Base-by-base conservation (phyloP, 805 yeast genomes). In the Yarrowia osloensis region DNA sequence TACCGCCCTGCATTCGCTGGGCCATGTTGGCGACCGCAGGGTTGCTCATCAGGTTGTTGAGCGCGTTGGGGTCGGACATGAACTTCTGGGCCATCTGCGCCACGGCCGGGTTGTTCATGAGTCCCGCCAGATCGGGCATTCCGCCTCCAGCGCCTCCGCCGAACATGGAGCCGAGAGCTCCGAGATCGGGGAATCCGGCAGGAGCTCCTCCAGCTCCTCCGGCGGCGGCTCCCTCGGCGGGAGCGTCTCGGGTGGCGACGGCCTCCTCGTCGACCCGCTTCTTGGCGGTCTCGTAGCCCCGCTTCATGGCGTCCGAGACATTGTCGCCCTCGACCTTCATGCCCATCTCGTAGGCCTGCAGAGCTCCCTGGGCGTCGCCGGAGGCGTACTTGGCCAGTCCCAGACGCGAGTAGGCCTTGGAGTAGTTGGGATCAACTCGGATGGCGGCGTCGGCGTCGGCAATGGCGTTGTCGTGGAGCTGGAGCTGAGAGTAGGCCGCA, bases 361-460 rank as follows among this genome's bases (percentile, higher is more conserved):
- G 81, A 13, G 99, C 85, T 65, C 89, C 97, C 78, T 89, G 87
- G 68, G 94, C 87, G 75, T 93, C 94, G n/a, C 97, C 97, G 68
- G 89, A 81, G n/a, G 97, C 97, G 77, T 88, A 94, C 75, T 88
- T 86, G 4, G 99, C 98, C 72, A 93, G 86, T 2, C 98, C 99
- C 71, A 95, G 82, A 78, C 99, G 88, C 6, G 97, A 90, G 83
- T 92, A 95, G 12, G 97, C 97, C 81, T 94, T 93, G 35, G 97
- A 87, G 73, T 91, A 95, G 7, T 80, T 73, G 66, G 97, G 89
- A 75, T 94, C 92, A 65, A 87, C 80, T 69, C 85, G 83, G 67
- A 91, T 87, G 47, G 99, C 97, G 67, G 81, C 81, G 73, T 89
- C 84, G 31, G 98, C 97, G 77, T 95, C 99, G 52, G 81, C 81